Base-by-base conservation (phyloP, 2,329 filamentous ascomycete genomes). In the Clarireedia paspali region DNA sequence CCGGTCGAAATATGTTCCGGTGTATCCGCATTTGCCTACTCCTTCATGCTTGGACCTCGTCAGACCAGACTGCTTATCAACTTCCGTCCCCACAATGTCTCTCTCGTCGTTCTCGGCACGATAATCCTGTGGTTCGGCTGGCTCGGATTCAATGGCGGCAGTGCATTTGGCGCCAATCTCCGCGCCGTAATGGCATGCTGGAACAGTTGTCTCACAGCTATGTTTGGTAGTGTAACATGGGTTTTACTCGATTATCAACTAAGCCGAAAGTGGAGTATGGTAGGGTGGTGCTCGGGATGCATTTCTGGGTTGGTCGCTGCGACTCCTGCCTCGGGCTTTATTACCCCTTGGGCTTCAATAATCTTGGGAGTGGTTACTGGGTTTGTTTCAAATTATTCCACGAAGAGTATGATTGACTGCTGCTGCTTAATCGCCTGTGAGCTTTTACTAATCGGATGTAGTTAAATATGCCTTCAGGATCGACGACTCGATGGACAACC, bases 61-160 rank as follows among this genome's bases (percentile, higher is more conserved):
- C 94, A 96, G 76, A 92, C 97, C 77, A 94, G 91, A 77, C 96
- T 97, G 91, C 96, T 97, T 89, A 83, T 96, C 74, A 97, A 97
- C 81, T 97, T 97, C 82, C 89, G 94, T 64, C 94, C 94, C 17
- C 94, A 99, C 80, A 99, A 99, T 77, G 94, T 97, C 63, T 96
- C 91, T 5, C 82, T 97, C 68, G 96, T 99, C 74, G 91, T 92
- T 0, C 87, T 97, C 65, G 94, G 94, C 60, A 97, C 94, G 3
- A 82, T 96, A 62, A 82, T 99, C 66, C 89, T 99, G 56, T 97
- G 91, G 91, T 97, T 97, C 68, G 94, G 94, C 68, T 99, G 94
- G 94, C 80, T 99, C 62, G 94, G 91, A 54, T 99, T 99, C 83
- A 99, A 99, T 79, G 94, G 92, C 66, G 94, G 94, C 61, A 96